Base-by-base conservation (phyloP, 352 stramenopile genomes). In the Pythium plurisporium region DNA sequence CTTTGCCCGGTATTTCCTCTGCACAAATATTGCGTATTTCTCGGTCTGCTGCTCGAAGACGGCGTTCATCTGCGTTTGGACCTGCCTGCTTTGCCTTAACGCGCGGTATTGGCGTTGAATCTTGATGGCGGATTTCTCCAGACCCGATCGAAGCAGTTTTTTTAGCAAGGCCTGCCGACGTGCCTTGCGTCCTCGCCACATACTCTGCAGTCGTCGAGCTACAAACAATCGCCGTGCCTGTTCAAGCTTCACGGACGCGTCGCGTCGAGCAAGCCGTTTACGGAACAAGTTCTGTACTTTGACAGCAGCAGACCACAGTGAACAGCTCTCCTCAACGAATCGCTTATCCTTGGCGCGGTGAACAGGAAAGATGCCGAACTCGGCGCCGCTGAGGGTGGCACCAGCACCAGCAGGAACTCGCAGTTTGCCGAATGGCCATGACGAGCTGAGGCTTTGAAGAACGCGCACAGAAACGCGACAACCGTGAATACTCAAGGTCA, bases 31-130 rank as follows among this genome's bases (percentile, higher is more conserved):
- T 2, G 56, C 74, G 25, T 70, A 73, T 29, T 69, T 66, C 31
- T 85, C 56, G 11, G 77, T 63, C 22, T 83, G 68, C 29, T 82
- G 74, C 22, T 82, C 68, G 23, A 77, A 55, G 2, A 83, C 34
- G 5, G 67, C 63, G 15, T 74, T 60, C 44, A 70, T 41, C 43
- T 85, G 69, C 2, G 68, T 72, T 9, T 76, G 46, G 1, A 40
- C 60, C 11, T 54, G 62, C 0, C 70, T 59, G 25, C 64, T 70
- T 49, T 73, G 59, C 15, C 69, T 58, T 41, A 72, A 73, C 2
- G 67, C 67, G 1, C 82, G 74, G 45, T 84, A 93, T n/a, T 69
- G 65, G 6, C 79, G 80, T 41, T 93, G 82, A 55, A 93, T 91
- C 22, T 81, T 65, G 33, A 54, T 81, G 26, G 80, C 79, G 9